Evolutionary conservation across 1,139 yeast genomes (phyloP), one percentile per base, ranked within the genome.

Genomic region (Saccharomycopsis crataegensis): DNA sequence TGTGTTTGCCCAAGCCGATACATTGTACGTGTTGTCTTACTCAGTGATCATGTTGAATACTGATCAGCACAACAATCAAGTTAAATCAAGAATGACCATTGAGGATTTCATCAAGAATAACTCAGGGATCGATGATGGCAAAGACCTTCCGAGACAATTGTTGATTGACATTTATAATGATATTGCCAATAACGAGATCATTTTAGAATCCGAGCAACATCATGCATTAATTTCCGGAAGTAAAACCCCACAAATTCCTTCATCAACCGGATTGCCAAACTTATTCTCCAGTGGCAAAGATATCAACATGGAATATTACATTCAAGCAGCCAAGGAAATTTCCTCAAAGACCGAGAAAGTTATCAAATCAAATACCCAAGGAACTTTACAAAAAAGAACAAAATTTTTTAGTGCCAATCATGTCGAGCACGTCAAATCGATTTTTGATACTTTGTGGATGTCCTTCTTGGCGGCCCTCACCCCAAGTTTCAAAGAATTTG

Each of bases 391-490:
- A 8, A 50, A 53, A 17, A 60, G 59, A 49, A 67, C 66, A 9
- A 68, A 69, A 17, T 78, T 74, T 61, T 77, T 74, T 60, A 78
- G 80, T 53, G 83, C 96, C 0, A 83, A 93, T 3, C 93, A 86
- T 65, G 81, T 88, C 17, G 94, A 89, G 60, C 97, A 93, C 66
- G 96, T 91, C 28, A 86, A 80, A 64, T 93, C 97, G 1, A 88
- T 94, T 65, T 93, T 93, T 70, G 97, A 91, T 63, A 89, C 89
- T 12, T 74, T 88, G 50, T 94, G 99, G 99, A 90, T 93, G 97
- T 89, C 97, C 0, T 79, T 93, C 52, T 74, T 94, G 60, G 99
- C 97, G 6, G 97, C 96, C 0, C 75, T 94, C 52, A 89, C 97
- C 0, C 94, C 95, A 2, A 95, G 96, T 4, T 89, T 91, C 70